phyloP scores from a whole-genome alignment of 1,284 basidiomycete species.

The Rhizoctonia solani region DNA sequence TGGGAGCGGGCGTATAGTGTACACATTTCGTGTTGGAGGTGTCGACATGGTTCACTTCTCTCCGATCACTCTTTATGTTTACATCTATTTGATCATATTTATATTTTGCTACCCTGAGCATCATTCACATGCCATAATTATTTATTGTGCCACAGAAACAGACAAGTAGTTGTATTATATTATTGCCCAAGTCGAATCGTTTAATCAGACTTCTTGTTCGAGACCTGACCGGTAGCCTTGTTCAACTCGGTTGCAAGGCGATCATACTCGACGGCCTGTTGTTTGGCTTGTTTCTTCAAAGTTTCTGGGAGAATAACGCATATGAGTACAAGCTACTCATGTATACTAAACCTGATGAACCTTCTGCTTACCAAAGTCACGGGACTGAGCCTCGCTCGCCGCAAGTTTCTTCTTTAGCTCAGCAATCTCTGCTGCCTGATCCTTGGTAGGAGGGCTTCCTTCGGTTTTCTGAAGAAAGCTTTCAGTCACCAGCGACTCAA shows the following conservation, averaged over 20 bases:
- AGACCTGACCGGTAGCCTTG: conserved; percentile 61
- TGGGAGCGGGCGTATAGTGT: conserved; percentile 23
- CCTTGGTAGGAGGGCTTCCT: conserved; percentile 46
- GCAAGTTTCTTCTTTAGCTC: conserved; percentile 65
- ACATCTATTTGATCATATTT: not conserved
- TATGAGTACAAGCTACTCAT: not conserved
- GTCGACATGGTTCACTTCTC: conserved; percentile 26
- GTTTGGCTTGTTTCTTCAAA: conserved; percentile 80
- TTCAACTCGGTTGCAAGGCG: conserved; percentile 79
- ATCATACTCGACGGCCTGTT: conserved; percentile 80
- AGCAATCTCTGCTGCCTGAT: conserved; percentile 63
- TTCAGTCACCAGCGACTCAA: conserved; percentile 6
- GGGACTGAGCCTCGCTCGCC: conserved; percentile 54
- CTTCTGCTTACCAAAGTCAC: conserved; percentile 67
- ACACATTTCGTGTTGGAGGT: conserved; percentile 24
- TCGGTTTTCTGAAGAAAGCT: conserved; percentile 43
- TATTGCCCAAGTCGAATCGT: not conserved
- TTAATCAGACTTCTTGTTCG: conserved; percentile 53
- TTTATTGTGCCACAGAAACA: not conserved
- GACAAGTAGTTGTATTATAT: not conserved
- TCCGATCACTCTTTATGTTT: not conserved
- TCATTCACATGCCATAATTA: not conserved
- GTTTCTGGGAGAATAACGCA: conserved; percentile 54
- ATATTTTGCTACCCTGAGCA: not conserved
- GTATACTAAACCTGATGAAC: not conserved